A percentile compares a stretch with the other conserved stretches of the same genome.
Evolutionary conservation across 176 grass and related monocot genomes (phyloP).

Genomic region (Bonia amplexicaulis): DNA sequence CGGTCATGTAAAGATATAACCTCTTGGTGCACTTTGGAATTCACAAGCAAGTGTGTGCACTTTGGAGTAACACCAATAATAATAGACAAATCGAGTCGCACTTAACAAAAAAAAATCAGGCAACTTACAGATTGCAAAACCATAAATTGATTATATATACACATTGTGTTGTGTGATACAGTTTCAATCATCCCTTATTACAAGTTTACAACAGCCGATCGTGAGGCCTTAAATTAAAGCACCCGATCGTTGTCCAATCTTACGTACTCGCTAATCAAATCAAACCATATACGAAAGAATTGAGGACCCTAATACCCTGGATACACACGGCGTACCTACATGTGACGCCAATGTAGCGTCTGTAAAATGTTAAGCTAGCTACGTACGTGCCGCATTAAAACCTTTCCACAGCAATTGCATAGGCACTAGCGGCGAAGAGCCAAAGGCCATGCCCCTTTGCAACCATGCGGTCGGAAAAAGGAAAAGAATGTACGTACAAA

Average conservation of each 20-base stretch:
- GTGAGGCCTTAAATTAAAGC: not conserved
- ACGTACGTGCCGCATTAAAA: not conserved
- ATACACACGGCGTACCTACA: not conserved
- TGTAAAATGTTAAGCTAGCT: slow-evolving; percentile 10
- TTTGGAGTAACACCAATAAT: not conserved
- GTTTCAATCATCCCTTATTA: not conserved
- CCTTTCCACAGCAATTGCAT: slow-evolving; percentile 16
- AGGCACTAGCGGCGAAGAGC: not conserved
- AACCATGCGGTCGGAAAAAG: not conserved
- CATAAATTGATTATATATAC: not conserved
- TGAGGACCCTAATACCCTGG: not conserved
- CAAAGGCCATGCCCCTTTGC: not conserved
- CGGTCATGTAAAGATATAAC: not conserved
- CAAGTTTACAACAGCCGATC: slow-evolving; percentile 5
- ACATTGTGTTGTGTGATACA: not conserved
- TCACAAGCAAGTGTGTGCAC: not conserved
- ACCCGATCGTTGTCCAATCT: slow-evolving; percentile 7
- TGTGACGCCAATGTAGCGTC: not conserved
- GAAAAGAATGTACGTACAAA: not conserved
- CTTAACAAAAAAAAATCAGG: not conserved
- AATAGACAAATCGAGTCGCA: not conserved
- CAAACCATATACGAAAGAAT: not conserved
- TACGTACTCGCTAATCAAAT: not conserved
- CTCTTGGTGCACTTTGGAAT: not conserved
- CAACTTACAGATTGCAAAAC: not conserved